phyloP scores from a whole-genome alignment of 768 basidiomycete genomes.

The Trametes cubensis region DNA sequence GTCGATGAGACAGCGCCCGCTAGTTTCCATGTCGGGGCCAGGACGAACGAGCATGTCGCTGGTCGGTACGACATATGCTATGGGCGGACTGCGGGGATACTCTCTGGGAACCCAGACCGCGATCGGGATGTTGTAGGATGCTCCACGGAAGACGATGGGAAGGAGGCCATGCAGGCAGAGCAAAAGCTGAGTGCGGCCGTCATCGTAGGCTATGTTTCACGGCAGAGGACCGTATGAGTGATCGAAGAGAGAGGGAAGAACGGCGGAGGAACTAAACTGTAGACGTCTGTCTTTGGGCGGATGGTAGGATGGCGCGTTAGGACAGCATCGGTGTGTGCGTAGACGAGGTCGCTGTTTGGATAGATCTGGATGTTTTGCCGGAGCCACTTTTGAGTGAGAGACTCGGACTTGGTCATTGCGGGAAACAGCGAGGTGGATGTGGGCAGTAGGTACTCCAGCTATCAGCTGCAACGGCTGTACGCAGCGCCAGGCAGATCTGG shows the following conservation, averaged over 20 bases:
- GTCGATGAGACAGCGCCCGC: constrained; percentile 68
- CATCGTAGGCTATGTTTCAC: constrained; percentile 74
- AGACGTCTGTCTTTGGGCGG: constrained; percentile 79
- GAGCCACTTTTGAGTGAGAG: constrained; percentile 60
- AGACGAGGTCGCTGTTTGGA: constrained; percentile 55
- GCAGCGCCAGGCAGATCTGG: too few relatives aligned
- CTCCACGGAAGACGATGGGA: constrained; percentile 75
- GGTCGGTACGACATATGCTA: constrained; percentile 91
- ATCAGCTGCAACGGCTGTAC: background rate
- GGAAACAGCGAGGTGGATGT: background rate
- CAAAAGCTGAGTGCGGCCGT: constrained; percentile 89
- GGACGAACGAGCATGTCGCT: constrained; percentile 86
- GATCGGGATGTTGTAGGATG: constrained; percentile 92
- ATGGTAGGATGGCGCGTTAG: constrained; percentile 59
- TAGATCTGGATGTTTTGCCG: constrained; percentile 65
- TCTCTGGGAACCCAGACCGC: constrained; percentile 85
- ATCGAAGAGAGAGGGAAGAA: constrained; percentile 12
- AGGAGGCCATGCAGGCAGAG: constrained; percentile 91
- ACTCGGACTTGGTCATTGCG: constrained; percentile 36
- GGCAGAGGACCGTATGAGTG: constrained; percentile 25
- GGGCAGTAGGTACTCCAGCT: too few relatives aligned
- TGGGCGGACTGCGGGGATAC: constrained; percentile 81
- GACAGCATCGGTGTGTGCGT: constrained; percentile 61
- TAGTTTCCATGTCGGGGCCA: constrained; percentile 75
- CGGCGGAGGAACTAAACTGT: constrained; percentile 50